These are phyloP conservation scores for Cadophora sp. DNA, from an alignment of 2,329 filamentous ascomycete genomes.

Conservation along the genomic window DNA sequence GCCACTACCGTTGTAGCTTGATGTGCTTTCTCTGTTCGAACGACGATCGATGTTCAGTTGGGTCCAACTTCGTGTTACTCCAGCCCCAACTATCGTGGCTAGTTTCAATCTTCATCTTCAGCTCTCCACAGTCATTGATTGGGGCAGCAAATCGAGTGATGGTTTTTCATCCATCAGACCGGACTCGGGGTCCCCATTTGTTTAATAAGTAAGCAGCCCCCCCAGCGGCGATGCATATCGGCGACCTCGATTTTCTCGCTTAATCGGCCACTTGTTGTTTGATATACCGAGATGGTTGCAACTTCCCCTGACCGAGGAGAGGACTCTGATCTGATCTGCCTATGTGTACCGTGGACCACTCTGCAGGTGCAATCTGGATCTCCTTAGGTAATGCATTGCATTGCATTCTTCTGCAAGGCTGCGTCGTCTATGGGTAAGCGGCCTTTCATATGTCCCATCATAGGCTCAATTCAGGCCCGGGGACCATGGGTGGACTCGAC, in stretches of 20 bases:
- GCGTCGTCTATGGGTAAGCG: conserved; percentile 24
- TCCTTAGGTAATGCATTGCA: neutral
- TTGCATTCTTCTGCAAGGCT: neutral
- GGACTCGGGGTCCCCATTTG: neutral
- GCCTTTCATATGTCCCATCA: conserved; percentile 19
- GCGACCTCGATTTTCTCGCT: conserved; percentile 12
- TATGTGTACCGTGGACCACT: conserved; percentile 3
- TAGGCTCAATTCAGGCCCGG: conserved; percentile 20
- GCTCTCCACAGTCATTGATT: neutral
- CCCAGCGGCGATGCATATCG: conserved; percentile 5
- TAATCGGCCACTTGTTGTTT: neutral
- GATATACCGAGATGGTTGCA: neutral
- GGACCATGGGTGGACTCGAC: conserved; percentile 1
- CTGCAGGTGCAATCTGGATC: neutral
- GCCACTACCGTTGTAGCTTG: too few species aligned
- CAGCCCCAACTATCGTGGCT: neutral
- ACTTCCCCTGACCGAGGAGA: neutral
- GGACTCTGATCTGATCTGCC: too few species aligned
- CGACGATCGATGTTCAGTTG: neutral
- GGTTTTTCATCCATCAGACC: neutral
- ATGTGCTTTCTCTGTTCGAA: neutral
- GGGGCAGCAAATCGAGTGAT: neutral
- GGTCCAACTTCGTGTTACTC: neutral
- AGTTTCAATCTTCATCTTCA: neutral
- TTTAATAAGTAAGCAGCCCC: neutral